These are phyloP conservation scores for Neurospora sublineolata DNA, from an alignment of 495 filamentous ascomycete species.

Conservation along the genomic window DNA sequence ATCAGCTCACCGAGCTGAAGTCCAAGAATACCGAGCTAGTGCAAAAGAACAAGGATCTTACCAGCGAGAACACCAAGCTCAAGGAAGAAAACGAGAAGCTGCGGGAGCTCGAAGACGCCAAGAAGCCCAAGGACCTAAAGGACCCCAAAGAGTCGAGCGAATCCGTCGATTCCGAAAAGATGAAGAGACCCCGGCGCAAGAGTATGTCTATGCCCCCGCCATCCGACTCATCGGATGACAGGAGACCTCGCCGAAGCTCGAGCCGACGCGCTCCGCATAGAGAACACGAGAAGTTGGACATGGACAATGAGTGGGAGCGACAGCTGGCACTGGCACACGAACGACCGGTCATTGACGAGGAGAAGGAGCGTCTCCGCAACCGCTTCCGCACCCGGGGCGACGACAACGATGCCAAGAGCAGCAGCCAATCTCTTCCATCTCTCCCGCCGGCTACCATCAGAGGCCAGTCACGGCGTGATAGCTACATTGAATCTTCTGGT, in stretches of 20 bases:
- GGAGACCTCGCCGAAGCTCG: slow-evolving; percentile 17
- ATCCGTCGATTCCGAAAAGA: background rate
- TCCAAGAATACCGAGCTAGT: slow-evolving; percentile 54
- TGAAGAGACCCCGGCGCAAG: slow-evolving; percentile 2
- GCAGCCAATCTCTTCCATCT: slow-evolving; percentile 4
- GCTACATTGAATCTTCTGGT: slow-evolving; percentile 27
- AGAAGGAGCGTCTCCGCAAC: slow-evolving; percentile 19
- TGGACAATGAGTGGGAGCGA: slow-evolving; percentile 11
- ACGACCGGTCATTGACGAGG: slow-evolving; percentile 7
- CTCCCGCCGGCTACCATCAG: slow-evolving; percentile 6
- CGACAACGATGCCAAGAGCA: slow-evolving; percentile 22
- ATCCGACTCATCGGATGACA: slow-evolving; percentile 16
- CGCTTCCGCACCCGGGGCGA: slow-evolving; percentile 17
- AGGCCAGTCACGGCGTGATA: slow-evolving; percentile 13
- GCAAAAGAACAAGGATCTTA: slow-evolving; percentile 72
- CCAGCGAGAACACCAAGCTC: slow-evolving; percentile 77
- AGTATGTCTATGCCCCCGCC: slow-evolving; percentile 1
- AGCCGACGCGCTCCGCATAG: slow-evolving; percentile 14
- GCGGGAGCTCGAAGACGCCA: slow-evolving; percentile 66
- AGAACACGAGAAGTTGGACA: slow-evolving; percentile 10
- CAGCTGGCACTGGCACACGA: slow-evolving; percentile 9
- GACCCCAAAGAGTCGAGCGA: background rate
- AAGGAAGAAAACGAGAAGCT: slow-evolving; percentile 71
- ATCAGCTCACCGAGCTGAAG: background rate
- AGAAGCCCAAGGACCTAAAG: slow-evolving; percentile 13